These are phyloP conservation scores for Lavandula angustifolia DNA, from an alignment of 257 asterid species.

Conservation along the genomic window DNA sequence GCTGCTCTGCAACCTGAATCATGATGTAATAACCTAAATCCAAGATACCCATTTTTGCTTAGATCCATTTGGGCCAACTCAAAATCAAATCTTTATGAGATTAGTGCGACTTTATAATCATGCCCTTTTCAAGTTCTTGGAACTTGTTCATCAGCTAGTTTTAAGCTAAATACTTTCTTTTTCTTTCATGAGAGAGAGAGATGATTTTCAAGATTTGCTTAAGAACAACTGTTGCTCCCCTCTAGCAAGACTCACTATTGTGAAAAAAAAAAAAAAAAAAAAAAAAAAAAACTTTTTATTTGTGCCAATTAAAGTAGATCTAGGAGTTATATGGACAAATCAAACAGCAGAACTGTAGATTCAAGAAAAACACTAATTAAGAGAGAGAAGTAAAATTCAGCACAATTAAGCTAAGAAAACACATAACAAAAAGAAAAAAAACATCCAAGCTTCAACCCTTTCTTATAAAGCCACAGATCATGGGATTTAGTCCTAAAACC, in stretches of 20 bases:
- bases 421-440: not conserved
- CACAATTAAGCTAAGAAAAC: not conserved
- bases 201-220: no score
- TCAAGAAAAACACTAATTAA: conserved; percentile 29
- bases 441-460: not conserved
- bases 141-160: not conserved
- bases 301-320: conserved; percentile 10
- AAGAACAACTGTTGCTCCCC: no score
- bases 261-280: not conserved
- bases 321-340: conserved; percentile 25
- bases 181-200: no score
- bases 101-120: not conserved
- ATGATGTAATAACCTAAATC: not conserved
- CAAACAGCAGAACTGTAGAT: conserved; percentile 27
- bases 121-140: not conserved
- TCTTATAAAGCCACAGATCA: conserved; percentile 4
- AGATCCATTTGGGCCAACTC: not conserved
- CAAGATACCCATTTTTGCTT: not conserved
- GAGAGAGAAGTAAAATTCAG: conserved; percentile 23
- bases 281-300: not conserved
- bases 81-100: conserved; percentile 4
- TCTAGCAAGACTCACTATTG: not conserved
- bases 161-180: not conserved
- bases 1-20: not conserved
- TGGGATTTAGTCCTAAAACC: not conserved